These are phyloP conservation scores for Sarocladium kiliense DNA, from an alignment of 2,329 filamentous ascomycete species.

Conservation along the genomic window DNA sequence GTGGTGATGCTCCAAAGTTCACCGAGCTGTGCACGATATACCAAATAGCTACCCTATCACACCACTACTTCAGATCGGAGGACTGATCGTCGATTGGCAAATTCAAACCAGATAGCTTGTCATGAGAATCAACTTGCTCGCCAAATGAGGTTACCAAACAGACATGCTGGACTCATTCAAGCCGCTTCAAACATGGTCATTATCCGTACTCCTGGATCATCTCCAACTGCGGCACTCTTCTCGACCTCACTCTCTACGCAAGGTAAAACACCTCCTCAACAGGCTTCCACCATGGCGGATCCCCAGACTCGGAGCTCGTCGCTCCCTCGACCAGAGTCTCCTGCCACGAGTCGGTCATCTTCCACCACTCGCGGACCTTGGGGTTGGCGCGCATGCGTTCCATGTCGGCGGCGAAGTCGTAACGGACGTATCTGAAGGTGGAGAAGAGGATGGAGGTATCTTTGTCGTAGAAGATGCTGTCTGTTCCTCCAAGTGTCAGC, in stretches of 20 bases:
- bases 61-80: no score
- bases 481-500: no score
- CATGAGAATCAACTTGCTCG: background rate
- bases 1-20: no score
- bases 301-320: conserved; percentile 51
- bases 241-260: conserved; percentile 27
- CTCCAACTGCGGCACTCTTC: background rate
- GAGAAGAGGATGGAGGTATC: conserved; percentile 62
- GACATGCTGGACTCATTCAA: no score
- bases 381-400: conserved; percentile 66
- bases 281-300: conserved; percentile 63
- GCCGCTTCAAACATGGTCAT: no score
- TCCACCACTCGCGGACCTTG: conserved; percentile 74
- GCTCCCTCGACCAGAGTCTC: conserved; percentile 57
- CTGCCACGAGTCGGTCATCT: conserved; percentile 73
- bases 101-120: no score
- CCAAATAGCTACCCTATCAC: no score
- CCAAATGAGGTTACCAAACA: background rate
- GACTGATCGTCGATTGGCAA: no score
- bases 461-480: conserved; percentile 69
- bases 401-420: conserved; percentile 71
- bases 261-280: conserved; percentile 65
- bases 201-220: no score
- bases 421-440: conserved; percentile 73
- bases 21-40: no score